These are phyloP conservation scores for Colletotrichum spinosum DNA, from an alignment of 2,329 filamentous ascomycete genomes.

Conservation along the genomic window DNA sequence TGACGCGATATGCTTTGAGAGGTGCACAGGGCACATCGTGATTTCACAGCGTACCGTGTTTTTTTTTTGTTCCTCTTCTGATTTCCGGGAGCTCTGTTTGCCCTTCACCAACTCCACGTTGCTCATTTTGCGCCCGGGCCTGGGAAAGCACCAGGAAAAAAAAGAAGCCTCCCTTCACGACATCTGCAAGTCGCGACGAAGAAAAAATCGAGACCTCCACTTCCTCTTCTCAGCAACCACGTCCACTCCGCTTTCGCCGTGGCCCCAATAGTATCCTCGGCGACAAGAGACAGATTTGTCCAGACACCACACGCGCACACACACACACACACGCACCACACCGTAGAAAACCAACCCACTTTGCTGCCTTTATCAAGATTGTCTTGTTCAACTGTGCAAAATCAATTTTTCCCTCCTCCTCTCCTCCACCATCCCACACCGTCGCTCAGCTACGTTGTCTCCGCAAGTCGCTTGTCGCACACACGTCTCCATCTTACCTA, in stretches of 20 bases:
- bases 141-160: slow-evolving; percentile 9
- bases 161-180: slow-evolving; percentile 29
- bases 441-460: slow-evolving; percentile 28
- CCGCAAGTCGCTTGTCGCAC: slow-evolving; percentile 32
- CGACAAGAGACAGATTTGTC: slow-evolving; percentile 30
- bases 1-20: too few species aligned
- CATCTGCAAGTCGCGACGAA: slow-evolving; percentile 16
- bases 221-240: slow-evolving; percentile 21
- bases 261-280: not conserved
- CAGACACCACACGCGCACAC: slow-evolving; percentile 3
- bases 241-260: slow-evolving; percentile 18
- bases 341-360: slow-evolving; percentile 27
- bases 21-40: slow-evolving; percentile 37
- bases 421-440: slow-evolving; percentile 15
- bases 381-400: slow-evolving; percentile 31
- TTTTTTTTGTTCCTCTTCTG: slow-evolving; percentile 2
- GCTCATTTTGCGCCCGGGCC: slow-evolving; percentile 18
- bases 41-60: slow-evolving; percentile 27
- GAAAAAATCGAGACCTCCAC: slow-evolving; percentile 27
- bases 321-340: slow-evolving; percentile 3
- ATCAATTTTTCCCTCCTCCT: slow-evolving; percentile 30
- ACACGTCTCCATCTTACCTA: slow-evolving; percentile 30
- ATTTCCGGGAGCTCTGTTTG: too few species aligned
- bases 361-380: slow-evolving; percentile 34
- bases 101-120: slow-evolving; percentile 6